Base-by-base conservation (phyloP, 148 eudicot species). In the Suaeda aralocaspica region DNA sequence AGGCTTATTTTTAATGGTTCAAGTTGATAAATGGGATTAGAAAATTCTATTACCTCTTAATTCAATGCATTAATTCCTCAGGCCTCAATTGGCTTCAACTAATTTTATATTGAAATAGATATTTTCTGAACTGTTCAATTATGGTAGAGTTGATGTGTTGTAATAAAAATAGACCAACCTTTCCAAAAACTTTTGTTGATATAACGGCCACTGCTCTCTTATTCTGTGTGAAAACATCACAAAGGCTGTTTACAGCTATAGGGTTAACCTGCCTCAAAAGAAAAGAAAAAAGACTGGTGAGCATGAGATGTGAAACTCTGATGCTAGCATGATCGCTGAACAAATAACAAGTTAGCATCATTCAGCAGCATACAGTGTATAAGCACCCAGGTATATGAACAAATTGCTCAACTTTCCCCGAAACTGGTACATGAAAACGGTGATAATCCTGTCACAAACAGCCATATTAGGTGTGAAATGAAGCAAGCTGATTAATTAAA, bases 161-260 rank as follows among this genome's bases (percentile, higher is more conserved):
- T n/a, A n/a, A n/a, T n/a, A 4, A 3, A 22, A 18, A 28, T 48
- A 21, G 61, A 71, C 88, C 72, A 71, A 94, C 98, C 98, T 94
- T 94, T 75, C 97, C 98, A 75, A 94, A 94, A 57, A 82, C 62
- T 60, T 72, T 72, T 16, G 96, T 91, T 71, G 97, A 94, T 67
- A 94, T 86, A 33, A 89, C 61, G 49, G 88, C 84, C 15, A 89
- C 97, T 59, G 81, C 90, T 73, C 98, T 86, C 80, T 91, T 94
- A 58, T 94, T 94, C 78, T 91, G 97, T 8, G 97, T 84, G 68
- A 94, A 94, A 56, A 94, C 97, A 52, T 94, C 87, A 73, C 98
- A 94, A 61, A 83, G 82, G 92, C 98, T 94, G 73, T 94, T 94
- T 64, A 94, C 97, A 59, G 98, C 98, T 76, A 94, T 94, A 33